Evolutionary conservation across 2,329 filamentous ascomycete genomes (phyloP).

Genomic region (Diaporthe humulicola): DNA sequence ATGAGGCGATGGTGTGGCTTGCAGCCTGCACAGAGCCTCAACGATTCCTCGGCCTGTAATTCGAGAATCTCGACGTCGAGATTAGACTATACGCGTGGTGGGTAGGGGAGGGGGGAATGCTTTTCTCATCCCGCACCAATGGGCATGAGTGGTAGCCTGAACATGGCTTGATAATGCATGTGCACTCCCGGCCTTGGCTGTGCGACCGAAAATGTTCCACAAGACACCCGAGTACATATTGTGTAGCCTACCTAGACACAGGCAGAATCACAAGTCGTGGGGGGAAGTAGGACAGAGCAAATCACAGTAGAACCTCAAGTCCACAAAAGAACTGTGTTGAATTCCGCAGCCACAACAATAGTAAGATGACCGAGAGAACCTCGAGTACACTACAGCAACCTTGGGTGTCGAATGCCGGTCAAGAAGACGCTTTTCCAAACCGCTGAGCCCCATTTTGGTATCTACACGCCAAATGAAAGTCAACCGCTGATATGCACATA

Average conservation of each 20-base stretch:
- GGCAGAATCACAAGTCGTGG: not conserved
- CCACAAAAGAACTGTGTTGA: not conserved
- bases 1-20: slow-evolving; percentile 18
- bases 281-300: not conserved
- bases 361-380: not conserved
- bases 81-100: not conserved
- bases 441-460: slow-evolving; percentile 22
- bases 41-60: not conserved
- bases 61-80: not conserved
- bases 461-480: slow-evolving; percentile 15
- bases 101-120: not conserved
- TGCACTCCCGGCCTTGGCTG: slow-evolving; percentile 8
- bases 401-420: not conserved
- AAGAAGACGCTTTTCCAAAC: slow-evolving; percentile 10
- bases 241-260: not conserved
- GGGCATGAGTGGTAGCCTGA: not conserved
- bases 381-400: not conserved
- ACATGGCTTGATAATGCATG: not conserved
- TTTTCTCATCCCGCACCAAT: not conserved
- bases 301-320: not conserved
- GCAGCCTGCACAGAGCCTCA: slow-evolving; percentile 28
- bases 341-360: not conserved
- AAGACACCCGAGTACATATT: not conserved
- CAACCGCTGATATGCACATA: slow-evolving; percentile 14
- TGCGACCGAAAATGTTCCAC: not conserved